phyloP scores from a whole-genome alignment of 2,329 filamentous ascomycete genomes.

The Lachnellula cervina region DNA sequence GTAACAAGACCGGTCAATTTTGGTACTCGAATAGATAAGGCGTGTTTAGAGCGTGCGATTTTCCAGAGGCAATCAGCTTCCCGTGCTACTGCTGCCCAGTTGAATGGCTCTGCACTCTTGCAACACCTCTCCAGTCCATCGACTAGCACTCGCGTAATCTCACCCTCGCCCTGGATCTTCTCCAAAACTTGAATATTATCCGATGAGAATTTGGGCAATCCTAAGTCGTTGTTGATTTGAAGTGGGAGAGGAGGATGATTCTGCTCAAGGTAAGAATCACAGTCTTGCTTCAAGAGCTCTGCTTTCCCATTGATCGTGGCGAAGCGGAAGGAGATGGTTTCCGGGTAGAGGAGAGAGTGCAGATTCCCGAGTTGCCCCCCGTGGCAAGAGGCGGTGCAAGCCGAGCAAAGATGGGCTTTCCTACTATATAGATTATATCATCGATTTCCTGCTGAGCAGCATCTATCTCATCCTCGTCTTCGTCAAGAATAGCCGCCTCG shows the following conservation, averaged over 20 bases:
- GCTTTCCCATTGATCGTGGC: conserved; percentile 6
- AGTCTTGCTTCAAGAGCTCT: too few species aligned
- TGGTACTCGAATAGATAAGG: conserved; percentile 9
- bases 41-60: conserved; percentile 11
- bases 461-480: conserved; percentile 13
- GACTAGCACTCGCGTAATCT: conserved; percentile 4
- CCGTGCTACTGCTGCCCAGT: conserved; percentile 11
- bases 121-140: conserved; percentile 13
- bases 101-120: conserved; percentile 9
- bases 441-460: conserved; percentile 12
- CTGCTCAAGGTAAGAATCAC: conserved; percentile 4
- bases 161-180: conserved; percentile 7
- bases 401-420: conserved; percentile 10
- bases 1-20: conserved; percentile 12
- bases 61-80: conserved; percentile 15
- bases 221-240: background rate
- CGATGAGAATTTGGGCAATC: conserved; percentile 12
- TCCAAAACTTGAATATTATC: conserved; percentile 8
- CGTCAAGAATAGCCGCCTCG: background rate
- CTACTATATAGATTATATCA: conserved; percentile 8
- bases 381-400: conserved; percentile 8
- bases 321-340: conserved; percentile 13
- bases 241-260: conserved; percentile 2
- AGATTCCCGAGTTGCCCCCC: conserved; percentile 1
- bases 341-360: conserved; percentile 12